These are phyloP conservation scores for Aspergillus caelatus DNA, from an alignment of 2,329 filamentous ascomycete species.

Conservation along the genomic window DNA sequence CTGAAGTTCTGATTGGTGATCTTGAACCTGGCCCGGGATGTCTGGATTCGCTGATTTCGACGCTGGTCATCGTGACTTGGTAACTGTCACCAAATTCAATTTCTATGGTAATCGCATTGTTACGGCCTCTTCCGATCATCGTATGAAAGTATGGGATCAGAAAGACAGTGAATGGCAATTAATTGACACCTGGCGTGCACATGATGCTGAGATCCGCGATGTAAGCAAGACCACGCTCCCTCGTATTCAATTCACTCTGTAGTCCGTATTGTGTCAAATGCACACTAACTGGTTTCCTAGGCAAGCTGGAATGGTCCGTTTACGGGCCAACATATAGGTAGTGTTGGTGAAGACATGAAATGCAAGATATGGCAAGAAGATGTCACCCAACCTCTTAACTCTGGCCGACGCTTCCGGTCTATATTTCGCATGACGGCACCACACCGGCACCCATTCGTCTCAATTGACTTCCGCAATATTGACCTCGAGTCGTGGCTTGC, in stretches of 20 bases:
- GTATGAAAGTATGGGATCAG: conserved; percentile 85
- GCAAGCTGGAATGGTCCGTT: conserved; percentile 93
- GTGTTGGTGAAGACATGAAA: conserved; percentile 84
- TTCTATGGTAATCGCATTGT: conserved; percentile 89
- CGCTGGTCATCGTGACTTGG: conserved; percentile 61
- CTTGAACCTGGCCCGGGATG: conserved; percentile 33
- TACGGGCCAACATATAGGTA: conserved; percentile 84
- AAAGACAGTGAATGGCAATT: conserved; percentile 75
- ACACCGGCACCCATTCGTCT: conserved; percentile 71
- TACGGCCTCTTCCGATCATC: conserved; percentile 88
- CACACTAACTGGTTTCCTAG: conserved; percentile 49
- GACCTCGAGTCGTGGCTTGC: conserved; percentile 83
- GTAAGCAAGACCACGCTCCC: conserved; percentile 53
- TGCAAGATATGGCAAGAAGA: conserved; percentile 95
- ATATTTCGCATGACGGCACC: conserved; percentile 65
- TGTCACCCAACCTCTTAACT: conserved; percentile 71
- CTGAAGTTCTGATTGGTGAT: conserved; percentile 14
- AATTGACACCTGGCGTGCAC: conserved; percentile 85
- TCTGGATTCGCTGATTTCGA: conserved; percentile 48
- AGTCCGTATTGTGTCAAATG: conserved; percentile 17
- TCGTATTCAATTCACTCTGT: conserved; percentile 18
- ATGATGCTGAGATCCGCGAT: conserved; percentile 87
- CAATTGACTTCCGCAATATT: conserved; percentile 83
- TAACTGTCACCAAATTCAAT: conserved; percentile 87
- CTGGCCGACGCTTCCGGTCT: conserved; percentile 78